Percentiles rank a stretch among this genome's conserved stretches.
These are phyloP conservation scores for Silybum marianum DNA, from an alignment of 129 eudicot species.

Conservation along the genomic window DNA sequence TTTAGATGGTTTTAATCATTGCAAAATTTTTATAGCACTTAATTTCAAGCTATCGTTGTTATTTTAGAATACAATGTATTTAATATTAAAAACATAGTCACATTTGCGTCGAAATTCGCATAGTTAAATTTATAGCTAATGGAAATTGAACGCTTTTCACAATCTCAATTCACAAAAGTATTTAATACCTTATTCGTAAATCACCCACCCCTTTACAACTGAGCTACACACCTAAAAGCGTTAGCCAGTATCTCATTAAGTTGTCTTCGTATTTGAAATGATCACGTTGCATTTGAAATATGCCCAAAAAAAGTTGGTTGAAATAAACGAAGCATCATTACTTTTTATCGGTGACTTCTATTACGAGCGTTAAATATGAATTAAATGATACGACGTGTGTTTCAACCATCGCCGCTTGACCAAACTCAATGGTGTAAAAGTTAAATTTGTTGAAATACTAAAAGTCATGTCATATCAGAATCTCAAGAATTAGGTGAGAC, in stretches of 20 bases:
- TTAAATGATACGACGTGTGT: not conserved
- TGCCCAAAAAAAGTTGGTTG: slow-evolving; percentile 23
- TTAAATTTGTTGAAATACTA: not conserved
- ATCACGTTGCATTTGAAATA: slow-evolving; percentile 4
- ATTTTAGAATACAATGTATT: not conserved
- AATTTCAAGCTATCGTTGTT: not conserved
- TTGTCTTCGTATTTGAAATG: slow-evolving; percentile 14
- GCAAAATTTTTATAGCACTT: not conserved
- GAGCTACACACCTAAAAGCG: not conserved
- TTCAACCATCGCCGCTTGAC: not conserved
- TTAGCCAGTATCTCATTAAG: not conserved
- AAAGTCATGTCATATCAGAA: not conserved
- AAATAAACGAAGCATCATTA: slow-evolving; percentile 18
- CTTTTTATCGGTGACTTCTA: slow-evolving; percentile 14
- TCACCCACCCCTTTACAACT: not conserved
- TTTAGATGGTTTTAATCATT: not conserved
- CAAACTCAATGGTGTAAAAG: slow-evolving; percentile 9
- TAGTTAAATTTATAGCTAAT: not conserved
- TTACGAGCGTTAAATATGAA: slow-evolving; percentile 5
- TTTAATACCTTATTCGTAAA: not conserved
- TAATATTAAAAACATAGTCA: not conserved
- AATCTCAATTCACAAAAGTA: not conserved
- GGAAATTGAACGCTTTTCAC: not conserved
- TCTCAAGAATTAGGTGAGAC: not conserved
- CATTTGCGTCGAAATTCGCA: not conserved